Base-by-base conservation (phyloP, 139 green algal species). In the Mesotaenium endlicherianum region DNA sequence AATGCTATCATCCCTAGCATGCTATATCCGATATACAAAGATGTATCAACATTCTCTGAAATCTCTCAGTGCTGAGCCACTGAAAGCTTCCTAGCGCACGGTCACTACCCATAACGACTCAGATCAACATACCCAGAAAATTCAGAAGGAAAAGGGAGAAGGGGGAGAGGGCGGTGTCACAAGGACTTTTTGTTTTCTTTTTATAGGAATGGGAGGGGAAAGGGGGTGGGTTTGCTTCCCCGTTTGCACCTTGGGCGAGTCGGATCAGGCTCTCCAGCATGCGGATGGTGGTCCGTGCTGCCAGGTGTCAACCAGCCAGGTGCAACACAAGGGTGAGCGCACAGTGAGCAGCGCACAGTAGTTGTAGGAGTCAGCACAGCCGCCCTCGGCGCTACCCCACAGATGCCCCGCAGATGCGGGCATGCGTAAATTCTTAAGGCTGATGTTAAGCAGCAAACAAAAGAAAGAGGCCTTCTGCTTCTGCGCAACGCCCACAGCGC, bases 211-310 rank as follows among this genome's bases (percentile, higher is more conserved):
- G 11, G 11, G 1, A 30, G 11, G 26, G 1, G 0, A 36, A 68
- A 71, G 72, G 36, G 30, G 8, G 6, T 74, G n/a, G 6, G 36
- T 44, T 71, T 4, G 50, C 50, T 77, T n/a, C n/a, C n/a, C n/a
- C n/a, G n/a, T n/a, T n/a, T n/a, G n/a, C n/a, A 82, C 75, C 75
- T 89, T 98, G 93, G 2, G 94, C 86, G 2, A 97, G 38, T 31
- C 95, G 88, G 16, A 98, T 90, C 0, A 98, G 85, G 75, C 87
- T 93, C 83, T 98, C 94, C 41, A 98, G 91, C 89, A 95, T 91
- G 11, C 95, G 90, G 17, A 98, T 87, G 1, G 94, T 98, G 3
- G 78, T 89, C 2, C 88, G 81, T 3, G 85, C 81, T 38, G 4
- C 44, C 26, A 68, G 6, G 55, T n/a, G n/a, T n/a, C n/a, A n/a